phyloP scores from a whole-genome alignment of 495 filamentous ascomycete genomes.

The Acidiella bohemica region DNA sequence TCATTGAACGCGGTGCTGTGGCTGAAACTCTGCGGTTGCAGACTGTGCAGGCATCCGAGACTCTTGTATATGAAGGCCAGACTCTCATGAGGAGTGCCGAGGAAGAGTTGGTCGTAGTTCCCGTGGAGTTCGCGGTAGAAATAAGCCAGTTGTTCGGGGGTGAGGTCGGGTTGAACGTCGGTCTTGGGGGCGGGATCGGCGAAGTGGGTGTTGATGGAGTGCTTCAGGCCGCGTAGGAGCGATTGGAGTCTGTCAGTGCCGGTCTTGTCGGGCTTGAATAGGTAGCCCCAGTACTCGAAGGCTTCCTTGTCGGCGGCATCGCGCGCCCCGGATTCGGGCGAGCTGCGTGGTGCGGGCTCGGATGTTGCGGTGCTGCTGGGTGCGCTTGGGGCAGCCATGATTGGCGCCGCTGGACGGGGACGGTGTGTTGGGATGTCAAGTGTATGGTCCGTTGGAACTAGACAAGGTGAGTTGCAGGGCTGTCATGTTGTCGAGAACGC shows the following conservation, averaged over 20 bases:
- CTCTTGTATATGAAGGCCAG: constrained; percentile 88
- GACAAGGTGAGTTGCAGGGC: too few relatives aligned
- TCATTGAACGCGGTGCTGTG: constrained; percentile 48
- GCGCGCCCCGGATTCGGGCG: too few relatives aligned
- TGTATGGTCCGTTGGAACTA: too few relatives aligned
- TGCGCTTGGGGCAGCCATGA: too few relatives aligned
- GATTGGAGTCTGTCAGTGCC: constrained; percentile 63
- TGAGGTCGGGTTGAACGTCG: constrained; percentile 46
- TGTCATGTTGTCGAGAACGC: too few relatives aligned
- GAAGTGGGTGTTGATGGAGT: constrained; percentile 43
- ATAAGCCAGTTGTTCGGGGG: constrained; percentile 65
- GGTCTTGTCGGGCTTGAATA: constrained; percentile 68
- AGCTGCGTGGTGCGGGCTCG: too few relatives aligned
- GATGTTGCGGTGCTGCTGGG: too few relatives aligned
- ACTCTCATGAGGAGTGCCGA: constrained; percentile 55
- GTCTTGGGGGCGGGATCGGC: constrained; percentile 37
- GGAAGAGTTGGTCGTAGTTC: constrained; percentile 78
- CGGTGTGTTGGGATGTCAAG: too few relatives aligned
- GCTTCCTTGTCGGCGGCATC: constrained; percentile 23
- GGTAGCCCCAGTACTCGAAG: constrained; percentile 58
- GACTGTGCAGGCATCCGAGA: constrained; percentile 58
- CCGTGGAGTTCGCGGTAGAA: constrained; percentile 86
- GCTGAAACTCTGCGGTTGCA: constrained; percentile 46
- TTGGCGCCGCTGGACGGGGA: too few relatives aligned
- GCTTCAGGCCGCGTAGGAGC: constrained; percentile 63